Percentiles rank a stretch among this genome's conserved stretches.
Conservation (phyloP, 129 eudicot species). For the Escallonia herrerae region DNA sequence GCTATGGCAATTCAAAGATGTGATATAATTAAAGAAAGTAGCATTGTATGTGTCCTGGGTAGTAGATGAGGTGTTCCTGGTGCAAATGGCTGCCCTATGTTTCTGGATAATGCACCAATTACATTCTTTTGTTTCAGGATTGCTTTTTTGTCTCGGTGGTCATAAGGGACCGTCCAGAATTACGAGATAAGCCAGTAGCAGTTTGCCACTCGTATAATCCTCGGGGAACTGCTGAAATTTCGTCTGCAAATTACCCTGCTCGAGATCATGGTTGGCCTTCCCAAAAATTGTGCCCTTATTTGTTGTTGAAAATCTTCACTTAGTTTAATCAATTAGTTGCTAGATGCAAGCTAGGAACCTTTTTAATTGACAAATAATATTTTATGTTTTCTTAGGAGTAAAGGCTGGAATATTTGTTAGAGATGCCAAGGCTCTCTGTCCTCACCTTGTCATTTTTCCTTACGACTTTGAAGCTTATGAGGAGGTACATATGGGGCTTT, state of each 20-base stretch:
- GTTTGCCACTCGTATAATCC: conserved; percentile 96
- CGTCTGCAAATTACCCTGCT: conserved; percentile 97
- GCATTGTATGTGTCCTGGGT: too few species aligned
- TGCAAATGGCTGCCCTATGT: not conserved
- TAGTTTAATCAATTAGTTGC: too few species aligned
- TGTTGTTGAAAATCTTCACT: too few species aligned
- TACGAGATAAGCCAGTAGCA: conserved; percentile 82
- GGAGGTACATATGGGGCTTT: conserved; percentile 34
- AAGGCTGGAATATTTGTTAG: conserved; percentile 90
- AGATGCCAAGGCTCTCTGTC: conserved; percentile 85
- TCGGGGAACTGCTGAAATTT: conserved; percentile 92
- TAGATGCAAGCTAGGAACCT: not conserved
- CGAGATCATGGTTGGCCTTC: conserved; percentile 63
- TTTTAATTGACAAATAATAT: not conserved
- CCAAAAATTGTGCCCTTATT: too few species aligned
- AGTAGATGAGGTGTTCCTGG: not conserved
- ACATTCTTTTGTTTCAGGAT: conserved; percentile 48
- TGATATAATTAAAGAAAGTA: not conserved
- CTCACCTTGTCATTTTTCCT: conserved; percentile 80
- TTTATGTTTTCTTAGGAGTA: conserved; percentile 43
- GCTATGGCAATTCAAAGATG: not conserved
- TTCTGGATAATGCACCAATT: not conserved
- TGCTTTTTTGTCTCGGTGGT: conserved; percentile 92
- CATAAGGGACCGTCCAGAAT: conserved; percentile 62
- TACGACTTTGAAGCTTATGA: conserved; percentile 89